phyloP scores from a whole-genome alignment of 345 rosid genomes.

The Arabidopsis arenosa region DNA sequence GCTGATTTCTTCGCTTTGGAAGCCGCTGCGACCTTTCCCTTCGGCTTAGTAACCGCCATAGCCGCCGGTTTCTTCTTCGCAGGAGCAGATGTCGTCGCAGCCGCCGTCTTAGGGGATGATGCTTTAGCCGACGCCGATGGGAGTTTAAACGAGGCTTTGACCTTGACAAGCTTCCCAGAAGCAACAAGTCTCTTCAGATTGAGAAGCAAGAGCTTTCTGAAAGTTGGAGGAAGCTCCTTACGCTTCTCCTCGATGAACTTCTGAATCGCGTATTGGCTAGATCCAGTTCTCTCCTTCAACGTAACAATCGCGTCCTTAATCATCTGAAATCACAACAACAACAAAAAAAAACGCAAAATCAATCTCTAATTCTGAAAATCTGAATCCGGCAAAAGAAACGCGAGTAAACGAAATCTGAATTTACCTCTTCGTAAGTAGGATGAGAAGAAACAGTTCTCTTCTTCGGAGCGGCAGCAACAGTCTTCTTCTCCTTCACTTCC shows the following conservation, averaged over 20 bases:
- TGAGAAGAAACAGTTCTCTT: constrained; percentile 57
- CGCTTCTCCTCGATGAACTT: constrained; percentile 83
- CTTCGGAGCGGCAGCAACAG: constrained; percentile 47
- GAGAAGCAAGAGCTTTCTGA: constrained; percentile 65
- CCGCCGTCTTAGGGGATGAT: constrained; percentile 26
- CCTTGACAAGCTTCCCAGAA: constrained; percentile 71
- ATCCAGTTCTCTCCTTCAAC: constrained; percentile 84
- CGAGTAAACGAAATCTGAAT: neutral
- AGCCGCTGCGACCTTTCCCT: constrained; percentile 43
- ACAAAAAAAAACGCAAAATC: neutral
- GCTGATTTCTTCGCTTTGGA: constrained; percentile 44
- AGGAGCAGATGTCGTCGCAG: constrained; percentile 22
- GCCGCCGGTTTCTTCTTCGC: constrained; percentile 41
- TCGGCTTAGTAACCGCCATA: constrained; percentile 41
- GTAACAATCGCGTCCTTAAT: constrained; percentile 71
- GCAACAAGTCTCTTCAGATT: constrained; percentile 75
- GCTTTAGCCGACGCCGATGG: constrained; percentile 49
- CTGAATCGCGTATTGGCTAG: constrained; percentile 86
- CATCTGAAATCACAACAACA: constrained; percentile 53
- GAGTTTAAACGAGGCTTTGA: constrained; percentile 75
- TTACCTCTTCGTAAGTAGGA: constrained; percentile 81
- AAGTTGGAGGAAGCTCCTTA: constrained; percentile 58
- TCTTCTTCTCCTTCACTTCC: constrained; percentile 55
- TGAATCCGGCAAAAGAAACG: neutral
- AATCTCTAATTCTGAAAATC: constrained; percentile 10